phyloP scores from a whole-genome alignment of 1,284 basidiomycete species.

The Pascua sp. region DNA sequence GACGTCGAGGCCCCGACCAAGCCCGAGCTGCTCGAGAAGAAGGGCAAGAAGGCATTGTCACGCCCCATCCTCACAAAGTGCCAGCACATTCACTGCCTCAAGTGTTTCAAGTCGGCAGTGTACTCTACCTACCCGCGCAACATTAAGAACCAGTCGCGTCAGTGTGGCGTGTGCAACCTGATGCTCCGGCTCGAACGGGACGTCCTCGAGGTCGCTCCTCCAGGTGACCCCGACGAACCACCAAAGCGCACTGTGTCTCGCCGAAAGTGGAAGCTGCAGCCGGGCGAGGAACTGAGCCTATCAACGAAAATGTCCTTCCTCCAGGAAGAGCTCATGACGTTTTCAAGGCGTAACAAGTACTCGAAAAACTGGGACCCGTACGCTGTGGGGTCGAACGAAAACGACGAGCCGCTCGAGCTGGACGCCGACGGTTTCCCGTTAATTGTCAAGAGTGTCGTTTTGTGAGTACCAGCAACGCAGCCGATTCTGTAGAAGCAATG shows the following conservation, averaged over 20 bases:
- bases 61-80: constrained; percentile 74
- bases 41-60: constrained; percentile 33
- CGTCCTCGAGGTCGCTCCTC: constrained; percentile 70
- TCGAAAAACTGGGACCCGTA: constrained; percentile 76
- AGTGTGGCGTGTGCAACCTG: constrained; percentile 71
- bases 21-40: constrained; percentile 29
- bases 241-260: constrained; percentile 29
- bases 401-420: constrained; percentile 62
- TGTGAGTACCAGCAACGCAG: constrained; percentile 58
- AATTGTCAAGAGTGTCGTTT: constrained; percentile 77
- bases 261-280: constrained; percentile 68
- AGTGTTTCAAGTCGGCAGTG: constrained; percentile 71
- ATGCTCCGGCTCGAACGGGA: constrained; percentile 60
- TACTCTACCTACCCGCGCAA: constrained; percentile 76
- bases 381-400: constrained; percentile 64
- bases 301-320: constrained; percentile 83
- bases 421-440: constrained; percentile 56
- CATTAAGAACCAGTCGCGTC: constrained; percentile 57
- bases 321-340: constrained; percentile 67
- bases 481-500: neutral
- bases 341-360: constrained; percentile 73
- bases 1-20: constrained; percentile 54
- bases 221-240: constrained; percentile 39
- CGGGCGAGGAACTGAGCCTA: constrained; percentile 66
- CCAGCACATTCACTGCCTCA: constrained; percentile 84